phyloP scores from a whole-genome alignment of 106 monocot species.

The Allium fistulosum region DNA sequence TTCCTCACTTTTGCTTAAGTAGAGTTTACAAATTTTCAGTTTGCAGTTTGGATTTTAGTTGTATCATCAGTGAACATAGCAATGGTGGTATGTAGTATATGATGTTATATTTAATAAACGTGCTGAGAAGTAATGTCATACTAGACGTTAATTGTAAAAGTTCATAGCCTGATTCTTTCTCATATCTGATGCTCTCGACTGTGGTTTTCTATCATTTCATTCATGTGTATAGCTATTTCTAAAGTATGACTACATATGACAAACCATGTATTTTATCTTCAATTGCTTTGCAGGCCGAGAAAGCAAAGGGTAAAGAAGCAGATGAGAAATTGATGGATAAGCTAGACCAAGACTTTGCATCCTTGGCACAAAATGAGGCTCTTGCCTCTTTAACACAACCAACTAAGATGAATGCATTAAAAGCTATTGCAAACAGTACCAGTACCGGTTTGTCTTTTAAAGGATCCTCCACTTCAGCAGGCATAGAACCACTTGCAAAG shows the following conservation, averaged over 20 bases:
- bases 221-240: too few species aligned
- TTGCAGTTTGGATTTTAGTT: too few species aligned
- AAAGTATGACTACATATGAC: neutral
- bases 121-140: too few species aligned
- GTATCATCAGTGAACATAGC: too few species aligned
- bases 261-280: conserved; percentile 1
- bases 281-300: conserved; percentile 55
- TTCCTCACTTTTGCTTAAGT: too few species aligned
- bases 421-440: conserved; percentile 38
- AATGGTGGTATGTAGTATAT: too few species aligned
- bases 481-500: conserved; percentile 23
- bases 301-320: conserved; percentile 81
- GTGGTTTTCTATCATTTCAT: too few species aligned
- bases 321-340: conserved; percentile 57
- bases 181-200: too few species aligned
- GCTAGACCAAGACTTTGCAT: conserved; percentile 56
- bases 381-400: conserved; percentile 43
- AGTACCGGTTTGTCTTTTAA: conserved; percentile 3
- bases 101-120: too few species aligned
- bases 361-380: conserved; percentile 62
- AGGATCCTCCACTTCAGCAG: conserved; percentile 14
- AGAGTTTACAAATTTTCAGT: too few species aligned
- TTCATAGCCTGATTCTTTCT: too few species aligned
- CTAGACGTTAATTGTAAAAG: too few species aligned
- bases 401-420: conserved; percentile 39